Evolutionary conservation across 331 rosid genomes (phyloP), one percentile per base, ranked within the genome.

Genomic region (Dryas integrifolia): DNA sequence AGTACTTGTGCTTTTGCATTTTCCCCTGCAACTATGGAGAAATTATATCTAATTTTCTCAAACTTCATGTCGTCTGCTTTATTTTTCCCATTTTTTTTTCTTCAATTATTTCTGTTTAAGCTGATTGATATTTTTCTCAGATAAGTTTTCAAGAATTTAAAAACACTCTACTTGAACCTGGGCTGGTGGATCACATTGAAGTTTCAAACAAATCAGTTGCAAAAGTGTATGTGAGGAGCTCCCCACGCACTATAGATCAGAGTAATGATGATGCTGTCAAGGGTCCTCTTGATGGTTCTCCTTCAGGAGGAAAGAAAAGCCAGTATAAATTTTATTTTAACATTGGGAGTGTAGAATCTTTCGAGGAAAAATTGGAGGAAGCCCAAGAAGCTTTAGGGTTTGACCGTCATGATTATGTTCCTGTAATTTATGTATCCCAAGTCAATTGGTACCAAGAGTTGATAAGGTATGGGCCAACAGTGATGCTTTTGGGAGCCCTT

Each of bases 101-200:
- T 51, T 58, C 46, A 59, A 39, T 46, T 3, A 18, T 58, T 45
- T 67, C 15, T 73, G 47, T 58, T 9, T 40, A 70, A 78, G 62
- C 51, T 51, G 39, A 21, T 47, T 16, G 63, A 43, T 58, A 2
- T 67, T 66, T 58, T 68, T 59, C 21, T 60, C 97, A 89, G 96
- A 91, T 88, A 75, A 91, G 97, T 83, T 94, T 94, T 77, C 95
- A 94, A 77, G 98, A 94, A 85, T 94, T 94, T 66, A 89, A 87
- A 84, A 91, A 94, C 67, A 85, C 81, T 76, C 91, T 94, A 82
- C 83, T 91, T 81, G 98, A 94, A 76, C 89, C 95, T 15, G 96
- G 97, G 71, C 67, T 89, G 58, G 98, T 94, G 16, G 96, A 94
- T 76, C 97, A 80, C 72, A 81, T 94, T 81, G 98, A 87, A 65